A percentile compares a stretch with the other conserved stretches of the same genome.
Conservation (phyloP, 345 rosid species). For the Eucalyptus shirleyi region DNA sequence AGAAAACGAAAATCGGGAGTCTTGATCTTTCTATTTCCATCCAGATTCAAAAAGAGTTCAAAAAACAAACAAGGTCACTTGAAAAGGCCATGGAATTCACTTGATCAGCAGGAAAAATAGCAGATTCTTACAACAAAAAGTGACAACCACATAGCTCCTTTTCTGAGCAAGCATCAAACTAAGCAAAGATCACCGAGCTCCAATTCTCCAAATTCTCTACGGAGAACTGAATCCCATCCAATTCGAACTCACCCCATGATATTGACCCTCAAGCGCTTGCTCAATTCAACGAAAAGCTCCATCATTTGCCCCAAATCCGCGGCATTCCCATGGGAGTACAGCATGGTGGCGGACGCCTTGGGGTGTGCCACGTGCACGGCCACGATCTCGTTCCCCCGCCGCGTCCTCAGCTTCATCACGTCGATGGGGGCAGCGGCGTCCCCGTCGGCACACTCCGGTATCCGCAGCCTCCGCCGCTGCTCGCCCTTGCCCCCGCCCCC, state of each 20-base stretch:
- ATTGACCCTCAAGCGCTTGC: conserved; percentile 74
- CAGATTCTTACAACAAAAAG: not conserved
- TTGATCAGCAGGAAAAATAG: not conserved
- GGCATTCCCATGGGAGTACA: conserved; percentile 97
- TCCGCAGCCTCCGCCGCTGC: not conserved
- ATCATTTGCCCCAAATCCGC: conserved; percentile 96
- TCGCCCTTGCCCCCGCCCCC: conserved; percentile 2
- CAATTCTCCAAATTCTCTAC: not conserved
- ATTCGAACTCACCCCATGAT: conserved; percentile 66
- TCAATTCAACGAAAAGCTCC: conserved; percentile 82
- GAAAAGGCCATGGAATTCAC: not conserved
- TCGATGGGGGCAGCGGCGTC: conserved; percentile 40
- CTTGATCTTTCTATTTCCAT: not conserved
- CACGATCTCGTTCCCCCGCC: conserved; percentile 70
- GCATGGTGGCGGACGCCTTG: conserved; percentile 55
- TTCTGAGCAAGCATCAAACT: not conserved
- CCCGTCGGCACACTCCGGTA: not conserved
- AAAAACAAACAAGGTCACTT: not conserved
- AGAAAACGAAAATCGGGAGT: not conserved
- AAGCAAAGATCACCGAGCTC: not conserved
- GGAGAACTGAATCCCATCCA: not conserved
- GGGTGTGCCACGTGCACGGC: conserved; percentile 69
- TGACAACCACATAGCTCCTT: not conserved
- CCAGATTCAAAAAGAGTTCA: not conserved
- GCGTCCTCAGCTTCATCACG: conserved; percentile 62